These are phyloP conservation scores for Kuraishia hungarica DNA, from an alignment of 805 yeast genomes.

Conservation along the genomic window DNA sequence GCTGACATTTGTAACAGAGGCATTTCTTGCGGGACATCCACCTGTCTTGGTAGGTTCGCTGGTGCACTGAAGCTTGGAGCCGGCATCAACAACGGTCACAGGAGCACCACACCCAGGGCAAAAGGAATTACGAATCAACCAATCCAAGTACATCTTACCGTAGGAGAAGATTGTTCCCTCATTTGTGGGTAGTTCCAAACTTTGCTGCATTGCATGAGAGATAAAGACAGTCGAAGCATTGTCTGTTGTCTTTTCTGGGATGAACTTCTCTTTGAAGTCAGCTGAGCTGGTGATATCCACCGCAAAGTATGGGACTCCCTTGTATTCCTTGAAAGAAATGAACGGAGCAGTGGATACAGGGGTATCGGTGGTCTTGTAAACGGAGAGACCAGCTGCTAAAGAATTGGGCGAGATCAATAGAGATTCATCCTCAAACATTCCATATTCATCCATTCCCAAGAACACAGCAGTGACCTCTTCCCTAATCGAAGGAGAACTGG, in stretches of 20 bases:
- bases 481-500: slow-evolving; percentile 6
- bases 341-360: slow-evolving; percentile 19
- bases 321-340: slow-evolving; percentile 38
- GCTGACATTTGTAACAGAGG: slow-evolving; percentile 61
- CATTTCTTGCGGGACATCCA: slow-evolving; percentile 30
- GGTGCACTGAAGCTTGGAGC: slow-evolving; percentile 52
- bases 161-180: slow-evolving; percentile 73
- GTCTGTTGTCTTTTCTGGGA: background rate
- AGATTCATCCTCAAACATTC: slow-evolving; percentile 5
- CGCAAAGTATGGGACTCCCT: slow-evolving; percentile 59
- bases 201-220: background rate
- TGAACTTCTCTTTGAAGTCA: slow-evolving; percentile 8
- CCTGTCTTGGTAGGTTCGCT: slow-evolving; percentile 19
- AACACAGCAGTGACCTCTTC: slow-evolving; percentile 27
- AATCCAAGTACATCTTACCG: slow-evolving; percentile 77
- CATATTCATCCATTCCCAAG: slow-evolving; percentile 39
- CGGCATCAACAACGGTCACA: slow-evolving; percentile 57
- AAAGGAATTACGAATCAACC: slow-evolving; percentile 64
- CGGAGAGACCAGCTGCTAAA: background rate
- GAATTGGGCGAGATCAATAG: slow-evolving; percentile 12
- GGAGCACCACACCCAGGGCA: slow-evolving; percentile 83
- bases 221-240: slow-evolving; percentile 4
- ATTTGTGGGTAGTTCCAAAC: slow-evolving; percentile 13
- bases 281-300: slow-evolving; percentile 40
- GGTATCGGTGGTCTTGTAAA: background rate